phyloP scores from a whole-genome alignment of 805 yeast species.

The Grigorovia humatica region DNA sequence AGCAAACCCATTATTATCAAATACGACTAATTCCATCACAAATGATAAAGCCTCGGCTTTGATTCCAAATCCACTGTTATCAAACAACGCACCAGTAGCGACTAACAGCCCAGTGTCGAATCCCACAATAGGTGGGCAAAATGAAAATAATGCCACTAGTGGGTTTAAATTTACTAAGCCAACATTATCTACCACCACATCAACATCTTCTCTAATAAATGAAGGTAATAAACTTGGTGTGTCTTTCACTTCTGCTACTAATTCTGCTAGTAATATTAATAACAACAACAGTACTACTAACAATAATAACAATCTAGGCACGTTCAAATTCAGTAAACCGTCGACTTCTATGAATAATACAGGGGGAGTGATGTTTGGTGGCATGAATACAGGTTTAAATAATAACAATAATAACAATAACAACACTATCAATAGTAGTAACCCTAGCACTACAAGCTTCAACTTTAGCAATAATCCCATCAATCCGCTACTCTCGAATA shows the following conservation, averaged over 20 bases:
- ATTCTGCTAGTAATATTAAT: background rate
- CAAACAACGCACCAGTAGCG: background rate
- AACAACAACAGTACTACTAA: background rate
- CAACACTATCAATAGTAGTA: background rate
- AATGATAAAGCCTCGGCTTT: background rate
- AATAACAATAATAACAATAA: background rate
- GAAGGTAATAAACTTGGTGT: conserved; percentile 2
- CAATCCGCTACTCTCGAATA: conserved; percentile 1
- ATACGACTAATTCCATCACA: background rate
- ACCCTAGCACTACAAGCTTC: background rate
- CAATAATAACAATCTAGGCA: background rate
- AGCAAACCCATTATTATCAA: conserved; percentile 3
- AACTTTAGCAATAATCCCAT: background rate
- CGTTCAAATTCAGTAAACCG: conserved; percentile 1
- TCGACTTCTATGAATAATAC: background rate
- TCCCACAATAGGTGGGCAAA: background rate
- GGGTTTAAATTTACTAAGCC: conserved; percentile 4
- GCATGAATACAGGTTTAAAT: background rate
- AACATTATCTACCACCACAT: background rate
- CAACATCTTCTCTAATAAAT: conserved; percentile 2
- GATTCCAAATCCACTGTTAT: conserved; percentile 3
- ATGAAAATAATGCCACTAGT: background rate
- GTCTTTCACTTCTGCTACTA: conserved; percentile 5
- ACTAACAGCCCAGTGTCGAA: background rate
- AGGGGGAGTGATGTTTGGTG: background rate